Evolutionary conservation across 2,329 filamentous ascomycete genomes (phyloP), one percentile per base, ranked within the genome.

Genomic region (Aspergillus vadensis): DNA sequence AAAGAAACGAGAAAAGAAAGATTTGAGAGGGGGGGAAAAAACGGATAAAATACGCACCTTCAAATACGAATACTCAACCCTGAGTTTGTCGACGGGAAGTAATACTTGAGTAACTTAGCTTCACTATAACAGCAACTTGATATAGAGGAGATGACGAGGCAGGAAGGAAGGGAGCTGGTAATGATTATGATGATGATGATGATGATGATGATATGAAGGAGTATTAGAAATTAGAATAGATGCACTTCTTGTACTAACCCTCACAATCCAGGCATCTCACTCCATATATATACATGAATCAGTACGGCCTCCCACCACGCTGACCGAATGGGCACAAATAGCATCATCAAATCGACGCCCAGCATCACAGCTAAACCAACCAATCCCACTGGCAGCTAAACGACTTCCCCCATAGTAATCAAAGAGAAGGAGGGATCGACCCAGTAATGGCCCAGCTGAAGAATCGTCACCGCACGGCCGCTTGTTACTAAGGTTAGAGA

Each of bases 401-500:
- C 23, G 30, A 41, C 39, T 43, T 36, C 15, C 27, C 44, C 38
- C 56, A 23, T 51, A 39, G 44, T 55, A 62, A 67, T 65, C 65
- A 65, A 67, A 61, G 30, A 7, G 44, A 65, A 67, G 64, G 65
- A 62, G 58, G 51, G 64, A 66, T 66, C 62, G 62, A 36, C 62
- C 63, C 49, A 21, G 48, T 51, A 32, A 43, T 58, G 63, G 57
- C 59, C 59, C 56, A 65, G 62, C 63, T 64, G 63, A 65, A 61
- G 52, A 64, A 58, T 58, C 57, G 49, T 54, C 57, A 54, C 49
- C 57, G 43, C 41, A 54, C 38, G 48, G 39, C 64, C 61, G 60
- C 61, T 63, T 63, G 63, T 64, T 62, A 63, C 63, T 64, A 58
- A 61, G 55, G 60, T 58, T 55, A 61, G 67, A 61, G 59, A 58